These are phyloP conservation scores for Xanthoparmelia taractica DNA, from an alignment of 495 filamentous ascomycete species.

Conservation along the genomic window DNA sequence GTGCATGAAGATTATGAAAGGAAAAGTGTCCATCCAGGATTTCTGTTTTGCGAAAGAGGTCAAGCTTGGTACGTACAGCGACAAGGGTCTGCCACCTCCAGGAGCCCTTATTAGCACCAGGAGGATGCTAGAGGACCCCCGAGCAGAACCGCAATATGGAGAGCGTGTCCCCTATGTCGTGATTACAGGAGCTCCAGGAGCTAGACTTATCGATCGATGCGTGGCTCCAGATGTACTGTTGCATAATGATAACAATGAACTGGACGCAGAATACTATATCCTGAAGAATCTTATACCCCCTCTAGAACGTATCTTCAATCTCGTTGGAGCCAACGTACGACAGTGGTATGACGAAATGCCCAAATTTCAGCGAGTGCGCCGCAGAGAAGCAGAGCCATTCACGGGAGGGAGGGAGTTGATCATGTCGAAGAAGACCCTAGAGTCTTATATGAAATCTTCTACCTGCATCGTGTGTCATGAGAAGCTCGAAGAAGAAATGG, in stretches of 20 bases:
- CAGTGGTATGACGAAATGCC: conserved; percentile 97
- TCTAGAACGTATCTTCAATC: conserved; percentile 91
- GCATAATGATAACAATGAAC: conserved; percentile 60
- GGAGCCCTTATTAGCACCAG: conserved; percentile 80
- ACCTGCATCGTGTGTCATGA: conserved; percentile 69
- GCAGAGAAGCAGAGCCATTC: conserved; percentile 40
- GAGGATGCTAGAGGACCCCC: conserved; percentile 75
- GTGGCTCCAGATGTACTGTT: conserved; percentile 81
- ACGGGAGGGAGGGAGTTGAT: conserved; percentile 25
- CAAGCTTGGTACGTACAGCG: conserved; percentile 81
- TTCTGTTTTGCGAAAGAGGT: conserved; percentile 94
- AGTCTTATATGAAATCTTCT: conserved; percentile 77
- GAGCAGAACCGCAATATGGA: conserved; percentile 88
- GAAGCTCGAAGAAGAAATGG: conserved; percentile 49
- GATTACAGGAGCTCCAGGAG: conserved; percentile 75
- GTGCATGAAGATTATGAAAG: conserved; percentile 88
- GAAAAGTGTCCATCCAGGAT: conserved; percentile 81
- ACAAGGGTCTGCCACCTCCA: conserved; percentile 67
- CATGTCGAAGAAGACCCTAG: conserved; percentile 56
- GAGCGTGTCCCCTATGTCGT: conserved; percentile 95
- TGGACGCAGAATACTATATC: conserved; percentile 98
- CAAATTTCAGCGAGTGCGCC: conserved; percentile 67
- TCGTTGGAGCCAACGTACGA: conserved; percentile 86
- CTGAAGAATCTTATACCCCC: conserved; percentile 91
- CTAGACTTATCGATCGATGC: conserved; percentile 80